Conservation (phyloP, 108 stramenopile species). For the Epipyxis sp. region DNA sequence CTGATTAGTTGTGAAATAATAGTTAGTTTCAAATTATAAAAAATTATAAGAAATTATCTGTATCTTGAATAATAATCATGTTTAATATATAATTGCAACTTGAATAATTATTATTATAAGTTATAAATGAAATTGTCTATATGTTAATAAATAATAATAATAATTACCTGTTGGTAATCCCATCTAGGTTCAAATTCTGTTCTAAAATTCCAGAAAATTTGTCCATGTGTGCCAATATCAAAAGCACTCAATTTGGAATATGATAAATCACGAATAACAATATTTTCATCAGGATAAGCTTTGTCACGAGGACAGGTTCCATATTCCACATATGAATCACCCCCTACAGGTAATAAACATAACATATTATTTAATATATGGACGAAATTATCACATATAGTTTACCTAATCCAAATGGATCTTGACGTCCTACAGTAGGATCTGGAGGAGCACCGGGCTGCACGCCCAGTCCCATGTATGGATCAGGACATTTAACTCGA, state of each 20-base stretch:
- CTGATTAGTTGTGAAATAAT: no score
- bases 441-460: constrained; percentile 83
- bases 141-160: no score
- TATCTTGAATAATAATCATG: no score
- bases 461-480: constrained; percentile 68
- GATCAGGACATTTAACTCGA: constrained; percentile 69
- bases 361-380: no score
- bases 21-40: no score
- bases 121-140: no score
- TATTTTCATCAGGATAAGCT: constrained; percentile 36
- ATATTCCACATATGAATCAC: constrained; percentile 44
- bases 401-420: constrained; percentile 82
- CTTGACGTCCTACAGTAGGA: constrained; percentile 64
- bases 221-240: constrained; percentile 72
- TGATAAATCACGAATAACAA: constrained; percentile 70
- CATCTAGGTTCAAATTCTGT: constrained; percentile 79
- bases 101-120: no score
- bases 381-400: constrained; percentile 73
- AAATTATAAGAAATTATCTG: no score
- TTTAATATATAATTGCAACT: no score
- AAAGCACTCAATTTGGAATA: constrained; percentile 76
- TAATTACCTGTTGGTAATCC: constrained; percentile 72
- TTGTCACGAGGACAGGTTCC: constrained; percentile 6
- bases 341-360: constrained; percentile 68
- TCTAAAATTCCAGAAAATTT: constrained; percentile 85